Conservation (phyloP, 148 eudicot species). For the Rhododendron ferrugineum region DNA sequence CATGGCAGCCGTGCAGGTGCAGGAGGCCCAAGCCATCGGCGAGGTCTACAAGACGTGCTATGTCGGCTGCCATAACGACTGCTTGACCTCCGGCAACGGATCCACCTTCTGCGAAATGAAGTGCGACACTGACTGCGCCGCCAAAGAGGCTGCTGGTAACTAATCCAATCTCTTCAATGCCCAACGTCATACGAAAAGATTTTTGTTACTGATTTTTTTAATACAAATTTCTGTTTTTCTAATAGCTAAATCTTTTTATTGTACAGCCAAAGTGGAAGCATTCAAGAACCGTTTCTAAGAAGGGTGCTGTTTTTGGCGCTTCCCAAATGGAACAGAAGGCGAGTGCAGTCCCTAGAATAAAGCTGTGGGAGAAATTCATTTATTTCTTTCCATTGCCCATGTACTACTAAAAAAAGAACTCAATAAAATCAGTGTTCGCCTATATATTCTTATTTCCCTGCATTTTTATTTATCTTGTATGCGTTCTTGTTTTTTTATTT, state of each 20-base stretch:
- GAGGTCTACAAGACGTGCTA: slow-evolving; percentile 6
- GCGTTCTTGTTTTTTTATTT: background rate
- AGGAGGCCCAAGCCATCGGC: slow-evolving; percentile 2
- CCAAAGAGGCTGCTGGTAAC: slow-evolving; percentile 7
- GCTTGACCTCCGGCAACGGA: background rate
- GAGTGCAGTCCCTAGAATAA: background rate
- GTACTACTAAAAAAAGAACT: background rate
- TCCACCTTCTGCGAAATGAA: slow-evolving; percentile 19
- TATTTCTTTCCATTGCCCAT: background rate
- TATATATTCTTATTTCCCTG: background rate
- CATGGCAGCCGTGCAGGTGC: slow-evolving; percentile 14
- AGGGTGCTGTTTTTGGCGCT: background rate
- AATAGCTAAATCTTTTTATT: background rate
- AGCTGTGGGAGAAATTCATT: background rate
- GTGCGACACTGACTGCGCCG: slow-evolving; percentile 14
- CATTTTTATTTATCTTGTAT: background rate
- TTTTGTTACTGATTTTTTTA: too few relatives aligned
- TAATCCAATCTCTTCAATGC: background rate
- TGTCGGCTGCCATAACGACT: background rate
- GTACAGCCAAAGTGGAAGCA: background rate
- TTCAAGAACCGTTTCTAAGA: background rate
- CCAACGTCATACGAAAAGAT: background rate
- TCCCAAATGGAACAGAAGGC: background rate
- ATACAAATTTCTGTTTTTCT: too few relatives aligned
- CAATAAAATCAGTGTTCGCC: background rate